These are phyloP conservation scores for Boletus edulis DNA, from an alignment of 768 basidiomycete genomes.

Conservation along the genomic window DNA sequence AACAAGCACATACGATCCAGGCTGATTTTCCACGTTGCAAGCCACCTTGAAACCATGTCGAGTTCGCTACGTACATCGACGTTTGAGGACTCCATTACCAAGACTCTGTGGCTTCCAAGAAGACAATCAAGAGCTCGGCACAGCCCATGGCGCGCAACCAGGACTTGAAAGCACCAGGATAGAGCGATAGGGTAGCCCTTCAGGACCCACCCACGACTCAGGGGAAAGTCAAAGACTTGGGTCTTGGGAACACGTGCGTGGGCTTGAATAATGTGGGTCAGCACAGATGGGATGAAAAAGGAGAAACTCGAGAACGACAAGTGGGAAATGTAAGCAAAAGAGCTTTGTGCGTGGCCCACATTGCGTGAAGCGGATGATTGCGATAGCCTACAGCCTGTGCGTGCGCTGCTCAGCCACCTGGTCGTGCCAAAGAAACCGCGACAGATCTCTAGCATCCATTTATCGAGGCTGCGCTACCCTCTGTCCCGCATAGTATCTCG, in stretches of 20 bases:
- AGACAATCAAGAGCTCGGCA: constrained; percentile 24
- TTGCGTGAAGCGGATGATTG: background rate
- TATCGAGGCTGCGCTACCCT: constrained; percentile 5
- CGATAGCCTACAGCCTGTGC: constrained; percentile 27
- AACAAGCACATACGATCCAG: constrained; percentile 18
- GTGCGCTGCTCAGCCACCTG: constrained; percentile 40
- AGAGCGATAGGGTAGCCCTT: constrained; percentile 24
- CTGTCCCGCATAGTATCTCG: constrained; percentile 33
- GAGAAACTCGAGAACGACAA: constrained; percentile 24
- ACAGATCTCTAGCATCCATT: constrained; percentile 46
- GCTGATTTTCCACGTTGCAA: constrained; percentile 24
- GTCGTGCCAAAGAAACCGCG: constrained; percentile 36
- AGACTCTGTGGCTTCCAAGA: constrained; percentile 14
- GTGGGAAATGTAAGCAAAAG: constrained; percentile 26
- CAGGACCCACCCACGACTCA: constrained; percentile 19
- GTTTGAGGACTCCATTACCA: constrained; percentile 46
- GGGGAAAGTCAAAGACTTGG: constrained; percentile 45
- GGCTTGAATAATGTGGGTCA: constrained; percentile 31
- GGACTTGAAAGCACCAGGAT: constrained; percentile 53
- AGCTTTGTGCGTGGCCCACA: constrained; percentile 38
- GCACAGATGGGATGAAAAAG: constrained; percentile 13
- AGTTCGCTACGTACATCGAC: constrained; percentile 51
- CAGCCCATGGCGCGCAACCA: constrained; percentile 54
- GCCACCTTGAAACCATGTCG: constrained; percentile 48
- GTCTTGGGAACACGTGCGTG: constrained; percentile 40